These are phyloP conservation scores for Sporisorium reilianum DNA, from an alignment of 1,284 basidiomycete genomes.

Conservation along the genomic window DNA sequence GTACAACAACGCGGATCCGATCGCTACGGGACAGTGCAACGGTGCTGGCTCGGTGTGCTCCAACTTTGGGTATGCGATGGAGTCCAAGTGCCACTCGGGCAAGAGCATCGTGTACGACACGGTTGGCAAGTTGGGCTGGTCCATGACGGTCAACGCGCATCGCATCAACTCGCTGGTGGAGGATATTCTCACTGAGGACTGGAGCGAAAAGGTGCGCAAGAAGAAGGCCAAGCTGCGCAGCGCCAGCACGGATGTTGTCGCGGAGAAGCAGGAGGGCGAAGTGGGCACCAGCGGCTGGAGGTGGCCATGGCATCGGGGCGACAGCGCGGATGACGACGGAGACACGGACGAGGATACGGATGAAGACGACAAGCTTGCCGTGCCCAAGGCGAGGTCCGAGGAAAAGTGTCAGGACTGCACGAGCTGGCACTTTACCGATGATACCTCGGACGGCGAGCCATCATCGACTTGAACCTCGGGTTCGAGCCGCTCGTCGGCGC, in stretches of 20 bases:
- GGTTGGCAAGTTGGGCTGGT: constrained; percentile 84
- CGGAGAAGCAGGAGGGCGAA: neutral
- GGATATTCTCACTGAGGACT: constrained; percentile 79
- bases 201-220: constrained; percentile 74
- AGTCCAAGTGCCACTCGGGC: constrained; percentile 80
- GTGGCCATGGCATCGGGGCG: constrained; percentile 54
- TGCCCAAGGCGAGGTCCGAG: constrained; percentile 48
- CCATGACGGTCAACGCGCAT: constrained; percentile 81
- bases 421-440: constrained; percentile 57
- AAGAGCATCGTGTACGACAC: constrained; percentile 89
- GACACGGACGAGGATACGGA: constrained; percentile 48
- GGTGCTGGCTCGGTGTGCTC: constrained; percentile 61
- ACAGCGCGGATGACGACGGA: constrained; percentile 31
- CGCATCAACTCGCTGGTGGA: constrained; percentile 81
- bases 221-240: constrained; percentile 35
- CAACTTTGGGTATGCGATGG: constrained; percentile 67
- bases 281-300: constrained; percentile 35
- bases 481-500: neutral
- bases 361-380: constrained; percentile 41
- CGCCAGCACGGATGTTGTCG: neutral
- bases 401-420: constrained; percentile 52
- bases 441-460: constrained; percentile 12
- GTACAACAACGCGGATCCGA: constrained; percentile 84
- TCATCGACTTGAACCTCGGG: neutral
- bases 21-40: constrained; percentile 68